These are phyloP conservation scores for Mycena belliarum DNA, from an alignment of 768 basidiomycete species.

Conservation along the genomic window DNA sequence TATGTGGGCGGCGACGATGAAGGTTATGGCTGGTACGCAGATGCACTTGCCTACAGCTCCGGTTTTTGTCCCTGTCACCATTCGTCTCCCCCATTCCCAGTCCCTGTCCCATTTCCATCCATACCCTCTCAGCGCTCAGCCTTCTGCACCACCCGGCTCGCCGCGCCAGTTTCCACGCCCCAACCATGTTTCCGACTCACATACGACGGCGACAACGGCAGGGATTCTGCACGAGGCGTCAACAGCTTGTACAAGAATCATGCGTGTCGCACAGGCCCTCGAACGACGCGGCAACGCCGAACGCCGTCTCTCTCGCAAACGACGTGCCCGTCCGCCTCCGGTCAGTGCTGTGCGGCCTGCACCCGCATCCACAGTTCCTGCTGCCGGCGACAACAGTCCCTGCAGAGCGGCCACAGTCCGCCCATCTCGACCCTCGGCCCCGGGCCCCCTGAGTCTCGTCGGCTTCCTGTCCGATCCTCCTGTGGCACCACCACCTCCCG, in stretches of 20 bases:
- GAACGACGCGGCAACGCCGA: background rate
- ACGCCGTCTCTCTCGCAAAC: background rate
- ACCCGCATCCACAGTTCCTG: background rate
- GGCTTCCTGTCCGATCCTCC: background rate
- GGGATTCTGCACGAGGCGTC: background rate
- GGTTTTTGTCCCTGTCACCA: background rate
- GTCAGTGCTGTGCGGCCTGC: background rate
- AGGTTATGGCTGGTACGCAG: slow-evolving; percentile 3
- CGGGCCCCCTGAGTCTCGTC: background rate
- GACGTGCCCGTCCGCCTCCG: background rate
- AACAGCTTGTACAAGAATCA: background rate
- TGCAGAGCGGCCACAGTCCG: slow-evolving; percentile 4
- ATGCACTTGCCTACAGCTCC: background rate
- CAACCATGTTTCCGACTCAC: too few relatives aligned
- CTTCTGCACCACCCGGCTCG: background rate
- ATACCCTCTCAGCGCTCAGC: background rate
- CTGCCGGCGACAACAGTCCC: background rate
- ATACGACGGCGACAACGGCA: background rate
- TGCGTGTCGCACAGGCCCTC: background rate
- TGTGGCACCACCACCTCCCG: background rate
- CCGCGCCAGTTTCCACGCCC: too few relatives aligned
- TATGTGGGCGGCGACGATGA: background rate
- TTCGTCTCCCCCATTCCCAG: background rate
- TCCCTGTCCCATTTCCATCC: background rate
- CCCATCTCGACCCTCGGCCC: background rate